Conservation (phyloP, 2,329 filamentous ascomycete species). For the Teratosphaeria gauchensis region DNA sequence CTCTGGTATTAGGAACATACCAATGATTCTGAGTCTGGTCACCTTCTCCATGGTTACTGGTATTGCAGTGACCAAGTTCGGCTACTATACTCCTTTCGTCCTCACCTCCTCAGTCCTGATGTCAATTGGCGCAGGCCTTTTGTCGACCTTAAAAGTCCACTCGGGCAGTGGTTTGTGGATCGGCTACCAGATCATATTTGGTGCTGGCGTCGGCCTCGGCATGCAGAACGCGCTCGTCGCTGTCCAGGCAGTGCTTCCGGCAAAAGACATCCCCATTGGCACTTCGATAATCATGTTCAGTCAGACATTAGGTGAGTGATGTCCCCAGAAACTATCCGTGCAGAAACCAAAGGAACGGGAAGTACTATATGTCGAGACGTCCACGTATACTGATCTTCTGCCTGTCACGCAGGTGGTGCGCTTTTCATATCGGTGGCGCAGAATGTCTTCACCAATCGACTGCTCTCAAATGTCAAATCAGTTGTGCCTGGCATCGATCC, state of each 20-base stretch:
- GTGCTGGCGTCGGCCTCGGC: conserved; percentile 36
- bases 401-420: conserved; percentile 25
- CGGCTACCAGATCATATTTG: conserved; percentile 28
- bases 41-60: conserved; percentile 34
- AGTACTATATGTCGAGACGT: no score
- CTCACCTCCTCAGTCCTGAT: conserved; percentile 32
- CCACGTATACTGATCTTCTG: no score
- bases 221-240: conserved; percentile 41
- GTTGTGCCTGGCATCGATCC: conserved; percentile 36
- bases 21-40: conserved; percentile 37
- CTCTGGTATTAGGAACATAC: conserved; percentile 41
- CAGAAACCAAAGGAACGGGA: no score
- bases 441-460: conserved; percentile 42
- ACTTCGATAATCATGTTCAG: conserved; percentile 40
- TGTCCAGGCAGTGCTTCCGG: conserved; percentile 35
- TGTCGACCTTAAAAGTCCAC: conserved; percentile 33
- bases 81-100: conserved; percentile 44
- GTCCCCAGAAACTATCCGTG: no score
- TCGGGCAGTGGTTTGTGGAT: conserved; percentile 31
- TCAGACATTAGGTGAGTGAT: conserved; percentile 30
- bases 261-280: conserved; percentile 36
- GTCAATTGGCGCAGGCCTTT: conserved; percentile 37
- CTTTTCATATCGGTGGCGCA: conserved; percentile 41
- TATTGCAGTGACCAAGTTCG: conserved; percentile 29
- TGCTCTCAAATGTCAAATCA: conserved; percentile 30